Evolutionary conservation across 129 eudicot genomes (phyloP).

Genomic region (Helianthus annuus): HanXRQr2.0-SUNRISE NC_035437.2:123165374-123165873

Average conservation of each 20-base stretch:
- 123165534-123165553: slow-evolving; percentile 1
- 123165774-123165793: no score
- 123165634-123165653: neutral
- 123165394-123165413: no score
- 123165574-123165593: neutral
- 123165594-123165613: neutral
- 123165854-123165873: no score
- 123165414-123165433: no score
- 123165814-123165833: no score
- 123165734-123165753: no score
- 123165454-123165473: neutral
- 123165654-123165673: slow-evolving; percentile 2
- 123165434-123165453: neutral
- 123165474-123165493: neutral
- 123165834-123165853: no score
- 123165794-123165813: no score
- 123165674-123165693: neutral
- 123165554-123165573: slow-evolving; percentile 7
- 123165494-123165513: slow-evolving; percentile 1
- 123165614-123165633: neutral
- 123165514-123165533: neutral
- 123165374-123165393: no score
- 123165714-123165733: no score
- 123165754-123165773: no score
- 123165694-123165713: no score